Evolutionary conservation across 495 filamentous ascomycete species (phyloP).

Genomic region (Patellaria atrata): DNA sequence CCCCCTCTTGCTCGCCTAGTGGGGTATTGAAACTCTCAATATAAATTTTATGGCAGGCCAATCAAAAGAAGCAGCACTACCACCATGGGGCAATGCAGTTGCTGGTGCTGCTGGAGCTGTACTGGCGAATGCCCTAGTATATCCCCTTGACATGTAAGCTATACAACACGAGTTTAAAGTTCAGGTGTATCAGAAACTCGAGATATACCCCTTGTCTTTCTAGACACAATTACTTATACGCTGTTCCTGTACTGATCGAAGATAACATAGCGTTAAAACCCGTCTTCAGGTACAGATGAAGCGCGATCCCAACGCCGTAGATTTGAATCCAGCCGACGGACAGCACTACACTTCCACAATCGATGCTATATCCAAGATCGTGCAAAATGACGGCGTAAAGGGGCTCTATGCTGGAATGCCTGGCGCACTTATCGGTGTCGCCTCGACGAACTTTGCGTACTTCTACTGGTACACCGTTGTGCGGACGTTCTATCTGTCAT

Average conservation of each 20-base stretch:
- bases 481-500: slow-evolving; percentile 64
- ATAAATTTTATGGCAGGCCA: slow-evolving; percentile 50
- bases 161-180: neutral
- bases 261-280: slow-evolving; percentile 84
- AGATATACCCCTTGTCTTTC: too few relatives aligned
- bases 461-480: slow-evolving; percentile 98
- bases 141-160: slow-evolving; percentile 89
- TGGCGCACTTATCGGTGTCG: slow-evolving; percentile 78
- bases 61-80: slow-evolving; percentile 63
- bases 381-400: slow-evolving; percentile 59
- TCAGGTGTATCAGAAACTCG: neutral
- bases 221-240: too few relatives aligned
- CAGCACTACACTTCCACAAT: slow-evolving; percentile 69
- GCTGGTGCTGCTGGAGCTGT: slow-evolving; percentile 90
- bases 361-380: slow-evolving; percentile 79
- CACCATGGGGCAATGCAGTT: slow-evolving; percentile 86
- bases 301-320: slow-evolving; percentile 32
- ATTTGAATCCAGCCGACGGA: slow-evolving; percentile 27
- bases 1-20: neutral
- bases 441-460: slow-evolving; percentile 97
- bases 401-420: slow-evolving; percentile 84
- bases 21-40: neutral
- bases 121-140: slow-evolving; percentile 88
- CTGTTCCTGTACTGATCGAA: too few relatives aligned
- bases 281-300: slow-evolving; percentile 94